Evolutionary conservation across 768 basidiomycete species (phyloP).

Genomic region (Termitomyces sp.): DNA sequence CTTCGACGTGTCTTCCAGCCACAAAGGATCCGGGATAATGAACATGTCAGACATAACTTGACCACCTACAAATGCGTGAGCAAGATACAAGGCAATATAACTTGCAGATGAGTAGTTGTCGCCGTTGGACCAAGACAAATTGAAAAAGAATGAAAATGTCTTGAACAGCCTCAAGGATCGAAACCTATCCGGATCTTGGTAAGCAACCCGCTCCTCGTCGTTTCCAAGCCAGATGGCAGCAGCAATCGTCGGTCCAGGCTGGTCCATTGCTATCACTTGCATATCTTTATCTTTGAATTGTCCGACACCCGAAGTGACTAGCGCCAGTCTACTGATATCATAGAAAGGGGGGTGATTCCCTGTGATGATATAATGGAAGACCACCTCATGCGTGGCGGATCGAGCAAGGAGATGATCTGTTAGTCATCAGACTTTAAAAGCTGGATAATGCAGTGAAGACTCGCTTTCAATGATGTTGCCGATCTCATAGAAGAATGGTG

Average conservation of each 20-base stretch:
- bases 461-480: not conserved
- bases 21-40: not conserved
- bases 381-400: not conserved
- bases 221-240: conserved; percentile 2
- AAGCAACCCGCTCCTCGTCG: not conserved
- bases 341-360: not conserved
- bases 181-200: not conserved
- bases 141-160: not conserved
- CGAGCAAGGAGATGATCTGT: not conserved
- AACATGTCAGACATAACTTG: not conserved
- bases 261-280: conserved; percentile 1
- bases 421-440: not conserved
- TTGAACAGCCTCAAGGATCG: not conserved
- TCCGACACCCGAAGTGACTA: not conserved
- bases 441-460: not conserved
- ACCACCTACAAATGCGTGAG: not conserved
- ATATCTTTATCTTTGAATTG: conserved; percentile 1
- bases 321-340: not conserved
- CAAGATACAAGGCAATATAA: conserved; percentile 1
- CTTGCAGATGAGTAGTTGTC: not conserved
- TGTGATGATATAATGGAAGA: not conserved
- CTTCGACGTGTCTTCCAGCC: not conserved
- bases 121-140: not conserved
- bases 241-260: conserved; percentile 1
- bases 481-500: not conserved